Evolutionary conservation across 148 eudicot genomes (phyloP).

Genomic region (Cornus controversa): DNA sequence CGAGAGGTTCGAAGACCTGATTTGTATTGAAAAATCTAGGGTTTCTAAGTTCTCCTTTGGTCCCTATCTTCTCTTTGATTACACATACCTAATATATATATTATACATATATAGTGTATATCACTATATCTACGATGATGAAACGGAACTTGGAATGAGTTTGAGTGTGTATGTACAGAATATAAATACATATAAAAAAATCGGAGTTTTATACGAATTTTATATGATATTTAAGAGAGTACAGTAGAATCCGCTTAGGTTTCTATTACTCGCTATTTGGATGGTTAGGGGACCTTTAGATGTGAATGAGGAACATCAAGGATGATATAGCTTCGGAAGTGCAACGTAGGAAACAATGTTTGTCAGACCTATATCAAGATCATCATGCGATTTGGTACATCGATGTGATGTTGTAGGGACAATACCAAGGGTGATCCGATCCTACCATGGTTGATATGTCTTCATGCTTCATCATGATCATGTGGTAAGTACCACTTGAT

Average conservation of each 20-base stretch:
- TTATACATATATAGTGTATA: not conserved
- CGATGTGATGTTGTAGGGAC: no score
- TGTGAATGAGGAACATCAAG: not conserved
- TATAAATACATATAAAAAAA: not conserved
- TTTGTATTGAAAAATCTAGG: not conserved
- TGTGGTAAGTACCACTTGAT: no score
- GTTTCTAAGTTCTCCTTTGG: not conserved
- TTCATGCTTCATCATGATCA: no score
- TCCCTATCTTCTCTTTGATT: not conserved
- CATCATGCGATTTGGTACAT: not conserved
- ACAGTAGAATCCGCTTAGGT: not conserved
- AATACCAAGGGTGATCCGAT: no score
- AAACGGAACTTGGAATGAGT: not conserved
- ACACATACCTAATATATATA: no score
- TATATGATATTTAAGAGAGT: not conserved
- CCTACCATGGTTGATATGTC: no score
- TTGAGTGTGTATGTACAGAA: not conserved
- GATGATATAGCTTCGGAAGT: not conserved
- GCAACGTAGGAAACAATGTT: no score
- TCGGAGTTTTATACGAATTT: not conserved
- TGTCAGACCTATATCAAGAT: no score
- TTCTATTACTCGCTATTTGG: not conserved
- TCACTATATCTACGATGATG: not conserved
- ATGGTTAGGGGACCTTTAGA: not conserved
- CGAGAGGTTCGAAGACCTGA: not conserved